Percentiles rank a stretch among this genome's conserved stretches.
These are phyloP conservation scores for Botryosphaeria dothidea DNA, from an alignment of 2,329 filamentous ascomycete species.

Conservation along the genomic window DNA sequence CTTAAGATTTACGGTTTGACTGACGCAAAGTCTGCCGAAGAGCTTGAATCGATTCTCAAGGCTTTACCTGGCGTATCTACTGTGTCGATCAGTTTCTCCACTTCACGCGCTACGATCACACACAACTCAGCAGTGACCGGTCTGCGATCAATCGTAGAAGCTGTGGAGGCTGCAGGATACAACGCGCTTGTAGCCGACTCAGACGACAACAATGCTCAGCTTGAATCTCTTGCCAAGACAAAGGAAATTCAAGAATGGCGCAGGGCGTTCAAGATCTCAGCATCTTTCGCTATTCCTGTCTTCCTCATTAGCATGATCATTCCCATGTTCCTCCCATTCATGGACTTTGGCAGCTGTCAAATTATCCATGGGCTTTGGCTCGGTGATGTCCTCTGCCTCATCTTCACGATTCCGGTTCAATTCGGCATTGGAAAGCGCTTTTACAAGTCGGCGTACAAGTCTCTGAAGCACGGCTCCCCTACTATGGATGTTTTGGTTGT, in stretches of 20 bases:
- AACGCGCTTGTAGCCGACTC: constrained; percentile 88
- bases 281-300: constrained; percentile 84
- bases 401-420: constrained; percentile 88
- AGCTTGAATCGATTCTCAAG: constrained; percentile 68
- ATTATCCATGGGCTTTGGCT: constrained; percentile 77
- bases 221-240: constrained; percentile 94
- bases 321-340: constrained; percentile 74
- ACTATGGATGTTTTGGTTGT: constrained; percentile 98
- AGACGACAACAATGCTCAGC: constrained; percentile 94
- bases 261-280: constrained; percentile 73
- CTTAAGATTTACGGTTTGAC: constrained; percentile 82
- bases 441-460: constrained; percentile 91
- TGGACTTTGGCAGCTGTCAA: constrained; percentile 76
- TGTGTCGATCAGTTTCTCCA: constrained; percentile 72
- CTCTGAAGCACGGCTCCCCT: constrained; percentile 82
- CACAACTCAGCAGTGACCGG: constrained; percentile 74
- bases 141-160: constrained; percentile 78
- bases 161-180: constrained; percentile 77
- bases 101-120: constrained; percentile 70
- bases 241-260: constrained; percentile 95
- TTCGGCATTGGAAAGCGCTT: constrained; percentile 96
- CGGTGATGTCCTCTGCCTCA: constrained; percentile 80
- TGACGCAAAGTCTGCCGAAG: constrained; percentile 69
- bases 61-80: constrained; percentile 70
- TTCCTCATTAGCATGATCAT: constrained; percentile 91